Evolutionary conservation across 257 asterid genomes (phyloP).

Genomic region (Primulina eburnea): DNA sequence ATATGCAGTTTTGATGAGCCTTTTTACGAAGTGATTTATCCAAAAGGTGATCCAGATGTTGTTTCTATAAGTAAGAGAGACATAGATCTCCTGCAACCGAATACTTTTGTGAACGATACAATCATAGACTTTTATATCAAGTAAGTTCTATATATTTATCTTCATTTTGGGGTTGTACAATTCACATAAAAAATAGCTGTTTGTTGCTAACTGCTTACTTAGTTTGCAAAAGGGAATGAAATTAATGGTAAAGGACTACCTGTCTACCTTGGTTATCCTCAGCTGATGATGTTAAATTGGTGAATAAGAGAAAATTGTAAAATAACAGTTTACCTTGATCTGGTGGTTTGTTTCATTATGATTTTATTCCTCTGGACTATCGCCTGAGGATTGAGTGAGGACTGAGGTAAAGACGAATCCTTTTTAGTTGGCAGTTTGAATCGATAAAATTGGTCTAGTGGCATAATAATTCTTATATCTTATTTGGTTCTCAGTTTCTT

Average conservation of each 20-base stretch:
- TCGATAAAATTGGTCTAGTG: conserved; percentile 15
- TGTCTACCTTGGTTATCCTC: neutral
- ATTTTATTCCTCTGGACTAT: neutral
- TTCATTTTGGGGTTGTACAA: neutral
- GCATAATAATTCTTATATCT: conserved; percentile 16
- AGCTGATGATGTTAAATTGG: neutral
- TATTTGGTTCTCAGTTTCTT: conserved; percentile 20
- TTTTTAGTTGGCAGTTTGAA: conserved; percentile 10
- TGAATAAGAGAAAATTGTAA: neutral
- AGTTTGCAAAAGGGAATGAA: neutral
- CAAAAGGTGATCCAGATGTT: conserved; percentile 90
- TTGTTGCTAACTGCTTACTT: neutral
- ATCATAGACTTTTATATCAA: conserved; percentile 86
- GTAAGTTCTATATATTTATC: conserved; percentile 49
- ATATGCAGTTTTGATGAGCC: conserved; percentile 63
- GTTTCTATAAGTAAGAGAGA: conserved; percentile 86
- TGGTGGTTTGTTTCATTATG: neutral
- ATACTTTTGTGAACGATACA: conserved; percentile 87
- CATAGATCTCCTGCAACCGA: conserved; percentile 78
- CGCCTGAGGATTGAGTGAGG: neutral
- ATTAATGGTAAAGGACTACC: neutral
- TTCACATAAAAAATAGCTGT: conserved; percentile 19
- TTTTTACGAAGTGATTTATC: conserved; percentile 81
- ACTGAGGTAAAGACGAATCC: neutral
- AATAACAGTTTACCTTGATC: too few species aligned